Conservation (phyloP, 768 basidiomycete genomes). For the Mycena polygramma region DNA sequence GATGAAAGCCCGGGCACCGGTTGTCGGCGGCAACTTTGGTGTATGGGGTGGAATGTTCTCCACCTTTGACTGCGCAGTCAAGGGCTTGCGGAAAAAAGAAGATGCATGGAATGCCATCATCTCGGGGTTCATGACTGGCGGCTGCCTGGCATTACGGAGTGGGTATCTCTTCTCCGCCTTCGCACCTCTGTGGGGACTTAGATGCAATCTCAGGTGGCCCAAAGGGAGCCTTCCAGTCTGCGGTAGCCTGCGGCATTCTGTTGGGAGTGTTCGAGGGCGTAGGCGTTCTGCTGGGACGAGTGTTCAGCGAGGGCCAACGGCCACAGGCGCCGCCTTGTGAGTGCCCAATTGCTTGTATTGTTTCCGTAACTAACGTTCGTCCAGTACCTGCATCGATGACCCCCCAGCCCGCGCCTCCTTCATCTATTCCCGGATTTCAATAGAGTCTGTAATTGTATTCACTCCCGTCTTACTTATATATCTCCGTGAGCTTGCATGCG, state of each 20-base stretch:
- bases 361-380: slow-evolving; percentile 10
- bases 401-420: slow-evolving; percentile 58
- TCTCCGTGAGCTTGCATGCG: slow-evolving; percentile 1
- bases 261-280: slow-evolving; percentile 96
- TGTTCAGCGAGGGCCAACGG: slow-evolving; percentile 80
- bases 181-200: slow-evolving; percentile 17
- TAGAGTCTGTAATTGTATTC: slow-evolving; percentile 55
- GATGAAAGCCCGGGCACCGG: slow-evolving; percentile 98
- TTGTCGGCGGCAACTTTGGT: slow-evolving; percentile 97
- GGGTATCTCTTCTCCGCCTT: slow-evolving; percentile 52
- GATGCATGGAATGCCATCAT: slow-evolving; percentile 99
- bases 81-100: slow-evolving; percentile 96
- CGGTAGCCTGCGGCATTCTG: slow-evolving; percentile 95
- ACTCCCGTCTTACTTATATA: slow-evolving; percentile 44
- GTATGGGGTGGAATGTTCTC: slow-evolving; percentile 99
- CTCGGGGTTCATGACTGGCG: slow-evolving; percentile 98
- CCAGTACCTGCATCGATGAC: slow-evolving; percentile 70
- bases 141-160: slow-evolving; percentile 95
- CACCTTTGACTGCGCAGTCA: slow-evolving; percentile 97
- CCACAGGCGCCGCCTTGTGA: slow-evolving; percentile 85
- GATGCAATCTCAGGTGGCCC: slow-evolving; percentile 79
- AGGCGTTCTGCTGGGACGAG: slow-evolving; percentile 90
- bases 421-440: slow-evolving; percentile 58
- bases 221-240: slow-evolving; percentile 90
- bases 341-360: slow-evolving; percentile 46